phyloP scores from a whole-genome alignment of 495 filamentous ascomycete species.

The Schizothecium vesticola region DNA sequence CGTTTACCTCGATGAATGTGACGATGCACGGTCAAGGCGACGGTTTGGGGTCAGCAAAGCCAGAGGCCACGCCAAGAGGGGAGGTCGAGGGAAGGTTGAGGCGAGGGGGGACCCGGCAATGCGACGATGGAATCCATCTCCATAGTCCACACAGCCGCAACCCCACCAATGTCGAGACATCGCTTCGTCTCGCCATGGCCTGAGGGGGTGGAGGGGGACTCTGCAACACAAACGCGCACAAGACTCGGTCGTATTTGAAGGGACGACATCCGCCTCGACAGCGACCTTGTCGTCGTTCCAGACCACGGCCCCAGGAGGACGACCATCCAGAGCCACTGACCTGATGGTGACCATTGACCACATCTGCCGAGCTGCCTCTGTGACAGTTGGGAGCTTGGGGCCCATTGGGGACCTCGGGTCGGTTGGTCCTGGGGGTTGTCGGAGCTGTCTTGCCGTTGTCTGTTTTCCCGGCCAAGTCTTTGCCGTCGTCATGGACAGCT shows the following conservation, averaged over 20 bases:
- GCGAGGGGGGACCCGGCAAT: not conserved
- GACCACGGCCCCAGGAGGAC: not conserved
- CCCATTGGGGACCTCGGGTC: not conserved
- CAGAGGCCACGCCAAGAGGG: not conserved
- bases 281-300: not conserved
- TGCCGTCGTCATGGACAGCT: not conserved
- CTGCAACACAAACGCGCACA: not conserved
- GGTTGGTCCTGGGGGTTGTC: not conserved
- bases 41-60: not conserved
- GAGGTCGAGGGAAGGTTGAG: not conserved
- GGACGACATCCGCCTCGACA: not conserved
- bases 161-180: not conserved
- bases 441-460: not conserved
- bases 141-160: not conserved
- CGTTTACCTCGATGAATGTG: not conserved
- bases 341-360: not conserved
- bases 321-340: not conserved
- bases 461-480: not conserved
- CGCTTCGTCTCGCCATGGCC: not conserved
- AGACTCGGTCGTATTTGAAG: not conserved
- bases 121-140: not conserved
- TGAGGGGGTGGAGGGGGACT: not conserved
- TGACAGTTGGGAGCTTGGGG: not conserved
- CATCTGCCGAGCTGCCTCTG: not conserved
- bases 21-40: not conserved